Evolutionary conservation across 768 basidiomycete genomes (phyloP).

Genomic region (Serpula lacrymans): DNA sequence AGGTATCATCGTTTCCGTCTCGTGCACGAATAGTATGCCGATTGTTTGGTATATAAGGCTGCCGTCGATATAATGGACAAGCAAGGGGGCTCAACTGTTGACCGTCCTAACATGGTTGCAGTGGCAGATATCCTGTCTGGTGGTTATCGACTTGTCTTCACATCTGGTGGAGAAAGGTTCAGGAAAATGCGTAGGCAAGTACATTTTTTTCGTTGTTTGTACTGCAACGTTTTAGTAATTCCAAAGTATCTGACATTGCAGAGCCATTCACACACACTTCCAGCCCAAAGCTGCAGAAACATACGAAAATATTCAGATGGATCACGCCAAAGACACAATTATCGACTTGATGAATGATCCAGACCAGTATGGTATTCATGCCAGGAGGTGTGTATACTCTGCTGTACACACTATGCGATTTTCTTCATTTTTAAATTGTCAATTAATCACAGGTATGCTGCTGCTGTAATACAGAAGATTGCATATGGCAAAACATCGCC

Average conservation of each 20-base stretch:
- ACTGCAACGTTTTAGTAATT: too few relatives aligned
- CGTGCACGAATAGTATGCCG: background rate
- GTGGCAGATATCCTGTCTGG: constrained; percentile 51
- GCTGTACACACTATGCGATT: too few relatives aligned
- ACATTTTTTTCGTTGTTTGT: too few relatives aligned
- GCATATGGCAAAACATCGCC: constrained; percentile 25
- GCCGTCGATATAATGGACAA: constrained; percentile 56
- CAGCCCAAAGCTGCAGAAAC: constrained; percentile 43
- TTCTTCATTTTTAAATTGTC: constrained; percentile 18
- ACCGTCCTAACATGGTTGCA: constrained; percentile 44
- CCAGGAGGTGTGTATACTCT: constrained; percentile 9
- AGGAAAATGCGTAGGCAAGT: constrained; percentile 55
- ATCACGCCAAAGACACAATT: constrained; percentile 16
- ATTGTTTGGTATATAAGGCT: constrained; percentile 38
- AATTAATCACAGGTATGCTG: constrained; percentile 18
- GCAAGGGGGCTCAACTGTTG: constrained; percentile 44
- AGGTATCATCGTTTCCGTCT: constrained; percentile 3
- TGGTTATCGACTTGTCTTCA: constrained; percentile 50
- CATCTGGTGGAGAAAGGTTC: constrained; percentile 46
- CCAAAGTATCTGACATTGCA: too few relatives aligned
- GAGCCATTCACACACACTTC: constrained; percentile 51
- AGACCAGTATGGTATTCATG: constrained; percentile 9
- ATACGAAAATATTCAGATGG: constrained; percentile 44
- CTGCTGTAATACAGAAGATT: constrained; percentile 21
- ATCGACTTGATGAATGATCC: constrained; percentile 19